Base-by-base conservation (phyloP, 1,139 yeast genomes). In the Arxiozyma telluris region DNA sequence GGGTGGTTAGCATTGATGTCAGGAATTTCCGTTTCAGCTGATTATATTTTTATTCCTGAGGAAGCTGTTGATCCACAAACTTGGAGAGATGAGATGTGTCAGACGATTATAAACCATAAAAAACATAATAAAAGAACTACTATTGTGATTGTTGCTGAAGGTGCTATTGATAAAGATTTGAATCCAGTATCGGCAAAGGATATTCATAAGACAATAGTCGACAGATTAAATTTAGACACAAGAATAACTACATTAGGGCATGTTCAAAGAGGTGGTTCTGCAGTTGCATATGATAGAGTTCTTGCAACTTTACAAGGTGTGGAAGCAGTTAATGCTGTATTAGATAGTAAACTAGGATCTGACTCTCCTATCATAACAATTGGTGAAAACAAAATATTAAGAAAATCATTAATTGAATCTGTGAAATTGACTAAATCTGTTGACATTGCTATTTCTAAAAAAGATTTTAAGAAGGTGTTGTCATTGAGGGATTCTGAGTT, bases 1-100 rank as follows among this genome's bases (percentile, higher is more conserved):
- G 98, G 98, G 58, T 93, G 98, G 98, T 79, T 93, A 63, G 98
- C 95, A 1, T 78, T 93, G 61, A 87, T 90, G 95, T 91, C 98
- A 20, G 98, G 98, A 63, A 81, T 91, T 61, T 87, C 96, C 38
- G 87, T 96, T 43, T 88, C 96, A 60, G 98, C 98, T 12, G 98
- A 93, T 73, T 91, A 81, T 67, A 85, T 91, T 54, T 83, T 93
- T 64, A 86, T 93, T 61, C 98, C 98, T 25, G 98, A 93, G 72
- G 59, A 58, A 49, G 62, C 64, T 22, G 62, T 58, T 43, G 54
- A 57, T 43, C 55, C 60, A 20, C 52, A 55, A 27, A 58, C 59
- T 52, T 90, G 98, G 98, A 79, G 79, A 61, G 82, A 82, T 46
- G 87, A 89, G 59, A 80, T 90, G 76, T 86, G 87, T 63, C 73